Evolutionary conservation across 148 eudicot species (phyloP), one percentile per base, ranked within the genome.

Genomic region (Dysphania ambrosioides): DNA sequence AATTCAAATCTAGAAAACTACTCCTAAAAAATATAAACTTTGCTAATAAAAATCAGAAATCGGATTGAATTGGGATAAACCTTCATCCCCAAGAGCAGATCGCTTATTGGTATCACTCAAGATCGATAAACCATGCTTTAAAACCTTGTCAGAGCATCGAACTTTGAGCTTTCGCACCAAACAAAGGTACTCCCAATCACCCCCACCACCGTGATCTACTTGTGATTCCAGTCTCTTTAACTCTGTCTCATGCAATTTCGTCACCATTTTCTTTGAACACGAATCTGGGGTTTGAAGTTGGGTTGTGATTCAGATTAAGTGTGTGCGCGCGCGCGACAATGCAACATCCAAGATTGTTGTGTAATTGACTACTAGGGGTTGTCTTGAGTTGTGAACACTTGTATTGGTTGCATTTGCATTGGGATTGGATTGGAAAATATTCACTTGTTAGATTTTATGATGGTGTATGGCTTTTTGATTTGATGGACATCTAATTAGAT

Each of bases 201-300:
- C 97, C 4, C 97, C 98, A 0, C 98, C 98, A 21, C 96, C 97
- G 66, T 90, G 87, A 60, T 94, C 98, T 2, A 87, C 97, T 82
- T 91, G 98, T 40, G 70, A 83, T 74, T 94, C 98, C 79, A 90
- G 78, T 53, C 87, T 84, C 27, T 79, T 87, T 72, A 91, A 80
- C 74, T 90, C 84, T 47, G 67, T 79, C 75, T 91, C 89, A 73
- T 94, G 96, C 61, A 88, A 62, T 82, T 87, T 84, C 42, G 88
- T 89, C 86, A 94, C 97, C 98, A 94, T 79, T 57, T 55, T 77
- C 53, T 67, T 3, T 30, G 7, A 38, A 24, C 70, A 5, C 55
- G 2, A 47, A 44, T 55, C 30, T 64, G 38, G 35, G 27, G 40
- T 56, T 69, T 71, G 18, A 16, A 44, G 34, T 30, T 58, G 68